A percentile compares a stretch with the other conserved stretches of the same genome.
These are phyloP conservation scores for Casuarina glauca DNA, from an alignment of 306 rosid genomes.

Conservation along the genomic window DNA sequence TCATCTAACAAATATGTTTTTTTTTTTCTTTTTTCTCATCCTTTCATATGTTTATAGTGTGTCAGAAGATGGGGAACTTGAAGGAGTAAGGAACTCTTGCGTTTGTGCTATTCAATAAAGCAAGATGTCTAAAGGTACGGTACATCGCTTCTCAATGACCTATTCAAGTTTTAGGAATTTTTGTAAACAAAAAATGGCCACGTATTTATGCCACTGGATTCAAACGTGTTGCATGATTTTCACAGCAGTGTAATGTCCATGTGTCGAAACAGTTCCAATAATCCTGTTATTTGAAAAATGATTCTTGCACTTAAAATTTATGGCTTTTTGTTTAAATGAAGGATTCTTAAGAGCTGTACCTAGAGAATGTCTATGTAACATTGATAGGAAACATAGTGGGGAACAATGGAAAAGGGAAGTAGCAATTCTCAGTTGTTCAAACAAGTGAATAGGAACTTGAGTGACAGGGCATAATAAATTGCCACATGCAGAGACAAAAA, in stretches of 20 bases:
- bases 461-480: background rate
- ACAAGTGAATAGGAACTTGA: background rate
- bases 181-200: background rate
- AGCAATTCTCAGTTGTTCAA: background rate
- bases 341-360: background rate
- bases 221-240: background rate
- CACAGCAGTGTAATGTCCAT: background rate
- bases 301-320: background rate
- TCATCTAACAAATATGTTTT: no score
- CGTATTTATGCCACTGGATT: background rate
- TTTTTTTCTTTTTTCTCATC: background rate
- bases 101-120: slow-evolving; percentile 41
- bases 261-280: background rate
- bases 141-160: slow-evolving; percentile 5
- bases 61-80: slow-evolving; percentile 42
- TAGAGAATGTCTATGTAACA: background rate
- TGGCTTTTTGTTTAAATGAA: background rate
- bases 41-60: slow-evolving; percentile 21
- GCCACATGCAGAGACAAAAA: background rate
- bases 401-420: background rate
- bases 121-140: slow-evolving; percentile 6
- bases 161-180: background rate
- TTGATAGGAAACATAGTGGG: background rate
- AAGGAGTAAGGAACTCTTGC: slow-evolving; percentile 44
- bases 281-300: background rate